Evolutionary conservation across 768 basidiomycete genomes (phyloP), one percentile per base, ranked within the genome.

Genomic region (Boletus barrowsii): DNA sequence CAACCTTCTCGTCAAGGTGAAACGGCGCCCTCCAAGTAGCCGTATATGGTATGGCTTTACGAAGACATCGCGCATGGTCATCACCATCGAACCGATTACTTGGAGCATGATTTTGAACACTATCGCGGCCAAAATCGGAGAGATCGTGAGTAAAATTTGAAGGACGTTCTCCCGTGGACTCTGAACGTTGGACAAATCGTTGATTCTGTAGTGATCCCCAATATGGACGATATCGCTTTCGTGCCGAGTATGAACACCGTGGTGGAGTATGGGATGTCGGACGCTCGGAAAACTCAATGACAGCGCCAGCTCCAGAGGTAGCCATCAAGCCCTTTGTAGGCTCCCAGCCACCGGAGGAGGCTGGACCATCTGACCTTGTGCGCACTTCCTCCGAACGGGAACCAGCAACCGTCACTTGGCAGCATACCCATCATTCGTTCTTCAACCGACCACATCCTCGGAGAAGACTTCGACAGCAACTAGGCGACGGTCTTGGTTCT

Each of bases 191-290:
- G 24, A 17, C 63, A 98, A 95, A 90, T 98, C 53, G 81, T 84
- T 62, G 96, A 99, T 61, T 94, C 94, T 0, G 82, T 98, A 18
- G 97, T 99, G 18, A 73, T 95, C 68, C 97, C 97, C 5, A 92
- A 97, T 72, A 97, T 98, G 93, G 96, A 99, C 68, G 97, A 99
- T 64, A 89, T 98, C 54, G 79, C 94, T 13, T 98, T 94, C 79
- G 88, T 35, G 64, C 64, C 4, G 62, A 66, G 3, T 86, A 81
- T 62, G 62, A 66, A 47, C 85, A 81, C 53, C 85, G 96, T 36
- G 96, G 95, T 42, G 96, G 95, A 8, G 89, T 99, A 59, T 98
- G 88, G 82, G 90, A 93, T 58, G 87, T 93, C 9, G 78, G 73
- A 4, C 77, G 86, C 32, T 72, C 62, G 30, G 77, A 77, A 46